A percentile compares a stretch with the other conserved stretches of the same genome.
These are phyloP conservation scores for Ormosia emarginata DNA, from an alignment of 306 rosid genomes.

Conservation along the genomic window DNA sequence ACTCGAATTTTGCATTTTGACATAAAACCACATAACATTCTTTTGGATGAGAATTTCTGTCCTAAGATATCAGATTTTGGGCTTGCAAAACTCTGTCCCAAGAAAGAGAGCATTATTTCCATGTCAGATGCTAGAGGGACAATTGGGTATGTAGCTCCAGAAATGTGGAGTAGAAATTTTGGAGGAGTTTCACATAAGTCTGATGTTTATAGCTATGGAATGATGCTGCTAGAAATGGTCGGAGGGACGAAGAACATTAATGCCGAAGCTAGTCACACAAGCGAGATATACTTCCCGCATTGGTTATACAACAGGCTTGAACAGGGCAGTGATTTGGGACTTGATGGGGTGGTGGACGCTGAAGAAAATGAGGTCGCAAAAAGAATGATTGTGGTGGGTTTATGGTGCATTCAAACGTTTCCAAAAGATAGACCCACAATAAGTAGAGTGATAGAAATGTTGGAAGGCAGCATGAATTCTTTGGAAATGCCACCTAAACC, in stretches of 20 bases:
- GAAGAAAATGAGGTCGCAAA: constrained; percentile 30
- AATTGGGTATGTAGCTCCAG: constrained; percentile 40
- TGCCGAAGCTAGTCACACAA: background rate
- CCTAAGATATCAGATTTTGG: constrained; percentile 51
- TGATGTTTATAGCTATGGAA: constrained; percentile 48
- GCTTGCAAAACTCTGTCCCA: constrained; percentile 30
- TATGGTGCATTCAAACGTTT: constrained; percentile 44
- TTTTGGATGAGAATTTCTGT: constrained; percentile 35
- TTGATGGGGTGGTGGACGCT: background rate
- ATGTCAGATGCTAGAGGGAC: constrained; percentile 40
- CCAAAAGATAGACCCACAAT: constrained; percentile 43
- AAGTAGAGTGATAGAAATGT: constrained; percentile 52
- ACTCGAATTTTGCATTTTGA: constrained; percentile 43
- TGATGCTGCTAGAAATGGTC: constrained; percentile 47
- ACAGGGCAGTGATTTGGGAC: background rate
- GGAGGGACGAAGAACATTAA: constrained; percentile 30
- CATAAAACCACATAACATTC: constrained; percentile 51
- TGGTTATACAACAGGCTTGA: constrained; percentile 30
- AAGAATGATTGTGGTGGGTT: constrained; percentile 39
- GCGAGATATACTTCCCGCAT: constrained; percentile 36
- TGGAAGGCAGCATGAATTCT: constrained; percentile 30
- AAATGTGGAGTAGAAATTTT: constrained; percentile 33
- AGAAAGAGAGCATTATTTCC: constrained; percentile 31
- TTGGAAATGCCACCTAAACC: constrained; percentile 48
- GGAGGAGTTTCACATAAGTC: constrained; percentile 44